These are phyloP conservation scores for Psophocarpus tetragonolobus DNA, from an alignment of 306 rosid genomes.

Conservation along the genomic window DNA sequence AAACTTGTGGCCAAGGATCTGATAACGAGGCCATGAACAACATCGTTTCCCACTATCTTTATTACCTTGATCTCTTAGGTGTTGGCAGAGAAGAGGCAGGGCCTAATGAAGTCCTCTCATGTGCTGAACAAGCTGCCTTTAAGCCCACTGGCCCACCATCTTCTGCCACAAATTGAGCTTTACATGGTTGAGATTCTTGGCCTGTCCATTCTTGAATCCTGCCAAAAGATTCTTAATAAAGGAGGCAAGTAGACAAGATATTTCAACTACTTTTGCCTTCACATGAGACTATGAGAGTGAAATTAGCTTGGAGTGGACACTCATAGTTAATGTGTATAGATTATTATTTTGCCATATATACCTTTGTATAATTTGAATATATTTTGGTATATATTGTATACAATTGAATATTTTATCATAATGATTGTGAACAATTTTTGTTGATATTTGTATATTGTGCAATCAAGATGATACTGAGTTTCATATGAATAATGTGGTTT, in stretches of 20 bases:
- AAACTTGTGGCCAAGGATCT: conserved; percentile 61
- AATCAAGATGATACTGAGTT: background rate
- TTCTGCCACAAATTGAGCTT: conserved; percentile 42
- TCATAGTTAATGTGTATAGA: conserved; percentile 26
- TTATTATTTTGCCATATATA: conserved; percentile 12
- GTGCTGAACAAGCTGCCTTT: conserved; percentile 78
- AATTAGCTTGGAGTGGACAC: conserved; percentile 21
- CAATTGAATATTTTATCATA: conserved; percentile 11
- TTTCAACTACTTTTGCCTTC: conserved; percentile 22
- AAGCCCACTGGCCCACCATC: conserved; percentile 55
- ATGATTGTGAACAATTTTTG: conserved; percentile 25
- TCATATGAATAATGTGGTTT: background rate
- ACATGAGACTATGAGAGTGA: conserved; percentile 14
- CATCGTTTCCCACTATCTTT: conserved; percentile 76
- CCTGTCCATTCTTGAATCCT: conserved; percentile 31
- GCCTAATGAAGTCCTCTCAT: conserved; percentile 64
- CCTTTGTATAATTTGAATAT: conserved; percentile 23
- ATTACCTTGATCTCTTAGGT: conserved; percentile 86
- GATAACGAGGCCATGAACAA: conserved; percentile 78
- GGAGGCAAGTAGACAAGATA: conserved; percentile 14
- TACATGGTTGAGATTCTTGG: conserved; percentile 15
- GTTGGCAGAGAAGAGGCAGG: conserved; percentile 82
- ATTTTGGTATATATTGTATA: conserved; percentile 28
- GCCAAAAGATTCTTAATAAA: conserved; percentile 27
- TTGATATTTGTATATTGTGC: background rate